phyloP scores from a whole-genome alignment of 2,329 filamentous ascomycete genomes.

The Botryosphaeria dothidea region DNA sequence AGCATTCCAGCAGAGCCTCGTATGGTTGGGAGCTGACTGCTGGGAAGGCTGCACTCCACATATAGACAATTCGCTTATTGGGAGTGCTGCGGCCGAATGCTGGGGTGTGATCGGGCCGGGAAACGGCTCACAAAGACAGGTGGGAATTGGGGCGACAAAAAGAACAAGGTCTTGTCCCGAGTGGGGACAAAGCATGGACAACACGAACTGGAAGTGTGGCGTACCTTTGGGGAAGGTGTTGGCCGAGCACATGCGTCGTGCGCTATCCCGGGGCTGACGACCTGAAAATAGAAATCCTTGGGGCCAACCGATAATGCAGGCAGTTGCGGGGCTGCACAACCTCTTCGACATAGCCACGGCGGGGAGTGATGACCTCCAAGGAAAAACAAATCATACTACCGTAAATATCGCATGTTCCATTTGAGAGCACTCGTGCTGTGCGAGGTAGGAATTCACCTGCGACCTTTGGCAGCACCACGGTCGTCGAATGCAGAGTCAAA shows the following conservation, averaged over 20 bases:
- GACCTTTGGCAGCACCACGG: too few species aligned
- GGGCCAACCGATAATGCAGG: neutral
- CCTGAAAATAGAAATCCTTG: slow-evolving; percentile 3
- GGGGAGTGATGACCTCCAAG: neutral
- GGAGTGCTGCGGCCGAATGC: neutral
- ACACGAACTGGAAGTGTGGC: neutral
- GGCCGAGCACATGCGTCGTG: neutral
- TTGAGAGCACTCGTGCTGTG: neutral
- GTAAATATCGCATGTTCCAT: neutral
- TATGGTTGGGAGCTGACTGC: neutral
- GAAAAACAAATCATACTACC: neutral
- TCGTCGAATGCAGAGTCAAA: too few species aligned
- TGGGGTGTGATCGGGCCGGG: neutral
- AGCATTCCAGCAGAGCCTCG: neutral
- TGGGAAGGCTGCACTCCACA: neutral
- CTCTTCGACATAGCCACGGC: neutral
- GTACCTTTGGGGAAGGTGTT: neutral
- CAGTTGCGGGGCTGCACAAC: neutral
- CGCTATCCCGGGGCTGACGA: neutral
- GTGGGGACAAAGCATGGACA: neutral
- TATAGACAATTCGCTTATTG: neutral
- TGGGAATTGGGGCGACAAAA: neutral
- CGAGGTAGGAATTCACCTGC: too few species aligned
- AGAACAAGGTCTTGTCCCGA: neutral
- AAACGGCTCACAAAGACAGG: slow-evolving; percentile 7